Evolutionary conservation across 2,329 filamentous ascomycete species (phyloP).

Genomic region (Macrophomina tecta): DNA sequence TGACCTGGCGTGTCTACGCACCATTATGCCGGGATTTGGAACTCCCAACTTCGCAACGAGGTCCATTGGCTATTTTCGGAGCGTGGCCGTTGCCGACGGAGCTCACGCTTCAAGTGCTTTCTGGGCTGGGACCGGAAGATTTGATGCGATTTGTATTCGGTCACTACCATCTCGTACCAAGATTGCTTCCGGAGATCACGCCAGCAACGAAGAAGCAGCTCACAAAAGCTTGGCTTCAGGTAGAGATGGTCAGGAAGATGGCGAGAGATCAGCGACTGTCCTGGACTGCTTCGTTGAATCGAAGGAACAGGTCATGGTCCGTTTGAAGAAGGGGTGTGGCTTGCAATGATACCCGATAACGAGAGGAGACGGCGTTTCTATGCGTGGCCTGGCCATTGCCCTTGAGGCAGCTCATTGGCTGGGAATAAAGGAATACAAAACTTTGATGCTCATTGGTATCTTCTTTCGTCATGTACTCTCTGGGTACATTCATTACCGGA

Average conservation of each 20-base stretch:
- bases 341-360: conserved; percentile 8
- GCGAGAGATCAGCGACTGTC: conserved; percentile 10
- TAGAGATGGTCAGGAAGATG: conserved; percentile 22
- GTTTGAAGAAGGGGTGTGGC: not conserved
- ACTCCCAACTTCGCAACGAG: conserved; percentile 8
- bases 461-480: not conserved
- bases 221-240: conserved; percentile 24
- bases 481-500: too few species aligned
- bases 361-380: not conserved
- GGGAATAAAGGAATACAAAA: not conserved
- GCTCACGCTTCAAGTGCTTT: conserved; percentile 44
- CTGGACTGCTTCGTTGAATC: conserved; percentile 14
- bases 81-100: conserved; percentile 39
- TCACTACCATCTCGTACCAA: conserved; percentile 17
- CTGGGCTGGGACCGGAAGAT: conserved; percentile 37
- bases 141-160: conserved; percentile 40
- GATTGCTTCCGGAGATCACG: conserved; percentile 3
- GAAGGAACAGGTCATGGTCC: conserved; percentile 21
- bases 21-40: conserved; percentile 32
- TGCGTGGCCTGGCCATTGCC: too few species aligned
- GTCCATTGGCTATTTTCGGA: conserved; percentile 17
- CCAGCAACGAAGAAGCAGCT: conserved; percentile 22
- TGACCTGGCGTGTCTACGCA: conserved; percentile 30
- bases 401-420: not conserved
- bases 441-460: not conserved